phyloP scores from a whole-genome alignment of 2,329 filamentous ascomycete species.

The Chrysoporthe puriensis region DNA sequence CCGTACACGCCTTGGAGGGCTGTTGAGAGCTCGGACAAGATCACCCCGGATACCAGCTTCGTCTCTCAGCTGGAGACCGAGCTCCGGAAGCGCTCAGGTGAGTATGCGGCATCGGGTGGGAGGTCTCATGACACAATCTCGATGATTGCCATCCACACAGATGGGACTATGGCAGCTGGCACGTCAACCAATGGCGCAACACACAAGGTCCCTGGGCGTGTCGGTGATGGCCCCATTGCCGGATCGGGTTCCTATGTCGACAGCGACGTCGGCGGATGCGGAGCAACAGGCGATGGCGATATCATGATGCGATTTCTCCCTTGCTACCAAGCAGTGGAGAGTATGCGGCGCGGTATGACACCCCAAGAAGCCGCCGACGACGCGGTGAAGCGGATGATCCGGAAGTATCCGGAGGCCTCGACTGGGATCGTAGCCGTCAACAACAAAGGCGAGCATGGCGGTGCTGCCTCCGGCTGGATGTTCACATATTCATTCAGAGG shows the following conservation, averaged over 20 bases:
- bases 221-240: conserved; percentile 58
- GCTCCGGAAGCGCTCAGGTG: conserved; percentile 11
- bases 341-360: conserved; percentile 51
- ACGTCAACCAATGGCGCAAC: conserved; percentile 60
- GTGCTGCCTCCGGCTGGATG: conserved; percentile 56
- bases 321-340: conserved; percentile 62
- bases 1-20: conserved; percentile 45
- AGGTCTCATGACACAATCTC: conserved; percentile 58
- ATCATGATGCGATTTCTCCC: conserved; percentile 62
- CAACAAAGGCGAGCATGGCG: conserved; percentile 52
- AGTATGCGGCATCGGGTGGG: conserved; percentile 29
- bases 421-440: conserved; percentile 57
- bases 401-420: conserved; percentile 49
- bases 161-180: conserved; percentile 55
- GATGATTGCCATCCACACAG: conserved; percentile 49
- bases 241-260: conserved; percentile 61
- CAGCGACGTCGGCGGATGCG: conserved; percentile 56
- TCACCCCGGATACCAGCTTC: neutral
- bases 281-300: conserved; percentile 60
- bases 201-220: conserved; percentile 58
- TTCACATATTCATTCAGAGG: conserved; percentile 58
- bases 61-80: conserved; percentile 5
- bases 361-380: conserved; percentile 55
- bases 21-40: conserved; percentile 29
- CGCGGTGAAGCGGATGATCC: conserved; percentile 52